A percentile compares a stretch with the other conserved stretches of the same genome.
These are phyloP conservation scores for Pseudonitzschia pungens DNA, from an alignment of 108 stramenopile genomes.

Conservation along the genomic window DNA sequence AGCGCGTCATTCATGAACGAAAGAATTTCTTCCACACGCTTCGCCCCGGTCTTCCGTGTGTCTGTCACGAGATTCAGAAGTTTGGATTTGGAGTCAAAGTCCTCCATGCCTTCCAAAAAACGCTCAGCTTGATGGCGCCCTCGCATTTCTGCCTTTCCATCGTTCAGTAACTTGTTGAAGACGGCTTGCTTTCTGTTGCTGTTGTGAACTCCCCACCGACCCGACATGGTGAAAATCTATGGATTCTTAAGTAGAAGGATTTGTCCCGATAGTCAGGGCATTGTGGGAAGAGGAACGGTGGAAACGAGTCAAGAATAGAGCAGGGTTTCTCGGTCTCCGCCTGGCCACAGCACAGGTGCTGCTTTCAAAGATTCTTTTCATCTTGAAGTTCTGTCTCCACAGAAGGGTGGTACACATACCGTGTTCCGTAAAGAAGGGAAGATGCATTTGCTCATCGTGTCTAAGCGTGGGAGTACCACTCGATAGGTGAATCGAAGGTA, in stretches of 20 bases:
- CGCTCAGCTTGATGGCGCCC: neutral
- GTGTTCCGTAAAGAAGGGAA: neutral
- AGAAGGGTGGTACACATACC: too few relatives aligned
- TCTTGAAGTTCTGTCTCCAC: too few relatives aligned
- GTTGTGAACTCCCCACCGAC: neutral
- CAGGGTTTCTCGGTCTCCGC: too few relatives aligned
- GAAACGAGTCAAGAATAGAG: too few relatives aligned
- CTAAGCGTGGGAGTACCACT: too few relatives aligned
- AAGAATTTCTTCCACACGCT: conserved; percentile 32
- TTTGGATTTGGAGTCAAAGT: conserved; percentile 33
- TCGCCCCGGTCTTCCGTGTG: conserved; percentile 29
- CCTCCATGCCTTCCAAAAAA: conserved; percentile 1
- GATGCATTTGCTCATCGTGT: neutral
- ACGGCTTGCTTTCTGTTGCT: neutral
- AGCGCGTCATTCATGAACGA: conserved; percentile 24
- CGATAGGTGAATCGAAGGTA: neutral
- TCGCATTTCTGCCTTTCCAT: neutral
- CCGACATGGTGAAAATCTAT: neutral
- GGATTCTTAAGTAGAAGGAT: too few relatives aligned
- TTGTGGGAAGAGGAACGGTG: too few relatives aligned
- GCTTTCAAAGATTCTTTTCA: too few relatives aligned
- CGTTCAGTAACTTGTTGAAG: conserved; percentile 1
- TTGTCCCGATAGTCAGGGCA: too few relatives aligned
- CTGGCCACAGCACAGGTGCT: too few relatives aligned
- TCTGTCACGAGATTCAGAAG: conserved; percentile 37